Conservation (phyloP, 129 eudicot species). For the Escallonia rubra region DNA sequence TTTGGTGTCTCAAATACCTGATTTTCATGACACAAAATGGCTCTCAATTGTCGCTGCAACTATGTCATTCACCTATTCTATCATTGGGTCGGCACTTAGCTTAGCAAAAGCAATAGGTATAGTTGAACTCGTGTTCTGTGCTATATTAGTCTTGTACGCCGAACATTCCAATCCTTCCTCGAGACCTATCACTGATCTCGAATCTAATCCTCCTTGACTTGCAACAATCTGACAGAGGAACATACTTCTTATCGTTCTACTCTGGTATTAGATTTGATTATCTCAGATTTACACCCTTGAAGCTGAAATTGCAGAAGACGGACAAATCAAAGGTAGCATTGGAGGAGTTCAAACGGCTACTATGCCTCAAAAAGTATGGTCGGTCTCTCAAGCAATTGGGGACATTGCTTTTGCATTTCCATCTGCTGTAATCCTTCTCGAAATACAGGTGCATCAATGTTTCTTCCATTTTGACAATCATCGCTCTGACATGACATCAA, state of each 20-base stretch:
- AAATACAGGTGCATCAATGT: slow-evolving; percentile 55
- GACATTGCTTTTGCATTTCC: slow-evolving; percentile 68
- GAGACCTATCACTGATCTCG: too few relatives aligned
- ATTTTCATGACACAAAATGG: slow-evolving; percentile 61
- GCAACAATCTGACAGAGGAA: too few relatives aligned
- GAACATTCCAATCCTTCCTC: too few relatives aligned
- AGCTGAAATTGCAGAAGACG: slow-evolving; percentile 45
- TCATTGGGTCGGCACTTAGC: slow-evolving; percentile 62
- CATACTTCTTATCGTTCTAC: too few relatives aligned
- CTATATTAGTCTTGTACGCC: too few relatives aligned
- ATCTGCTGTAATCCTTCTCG: slow-evolving; percentile 54
- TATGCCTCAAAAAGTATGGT: slow-evolving; percentile 67
- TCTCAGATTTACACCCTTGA: background rate
- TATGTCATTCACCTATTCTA: slow-evolving; percentile 78
- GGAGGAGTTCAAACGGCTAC: slow-evolving; percentile 52
- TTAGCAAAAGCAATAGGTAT: slow-evolving; percentile 61
- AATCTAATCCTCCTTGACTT: too few relatives aligned
- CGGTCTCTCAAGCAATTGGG: slow-evolving; percentile 71
- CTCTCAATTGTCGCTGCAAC: slow-evolving; percentile 68
- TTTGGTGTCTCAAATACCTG: slow-evolving; percentile 67
- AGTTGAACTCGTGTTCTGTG: background rate
- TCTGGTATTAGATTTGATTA: too few relatives aligned
- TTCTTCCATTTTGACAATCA: background rate
- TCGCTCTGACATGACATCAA: background rate
- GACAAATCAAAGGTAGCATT: slow-evolving; percentile 64